Evolutionary conservation across 192 early-diverging fungal genomes (phyloP), one percentile per base, ranked within the genome.

Genomic region (Entophlyctis luteolus): DNA sequence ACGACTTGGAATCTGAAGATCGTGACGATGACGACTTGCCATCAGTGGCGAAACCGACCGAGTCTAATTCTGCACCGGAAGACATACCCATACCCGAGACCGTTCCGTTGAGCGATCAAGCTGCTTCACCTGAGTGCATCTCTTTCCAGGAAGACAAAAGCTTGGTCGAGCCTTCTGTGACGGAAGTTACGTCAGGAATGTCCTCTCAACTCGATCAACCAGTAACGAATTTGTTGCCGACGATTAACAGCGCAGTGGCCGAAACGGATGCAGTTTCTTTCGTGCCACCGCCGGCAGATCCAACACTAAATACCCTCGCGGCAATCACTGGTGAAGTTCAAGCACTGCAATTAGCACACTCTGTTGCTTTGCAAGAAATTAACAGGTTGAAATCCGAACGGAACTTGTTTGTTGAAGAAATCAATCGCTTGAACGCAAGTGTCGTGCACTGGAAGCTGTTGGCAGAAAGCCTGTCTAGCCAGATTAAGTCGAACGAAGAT

Each of bases 401-500:
- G 12, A 20, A n/a, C 20, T 32, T 63, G 62, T 63, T 63, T 25
- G 20, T 63, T 14, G 23, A 50, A 33, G 62, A 63, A 32, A 49
- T 63, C 14, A 32, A 50, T 46, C 62, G 62, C 0, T 32, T 63
- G 23, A 48, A 63, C 12, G 47, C 46, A 49, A 48, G 34, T 25
- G 47, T 63, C 18, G 27, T 20, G 0, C 62, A 63, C 25, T 63
- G 62, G 62, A 63, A 63, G 25, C 8, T 33, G 31, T 4, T 63
- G 14, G 45, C 47, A 20, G 45, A 49, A 33, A 18, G 20, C 14
- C 62, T 48, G n/a, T 33, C 23, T n/a, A 36, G 34, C 20, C 62
- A 63, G 47, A n/a, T n/a, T 48, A 63, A 32, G 47, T 46, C 23
- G 47, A 59, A 39, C 39, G 45, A 42, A 35, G 45, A 42, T 23